These are phyloP conservation scores for Thermothelomyces thermophilus DNA, from an alignment of 2,329 filamentous ascomycete genomes.

Conservation along the genomic window DNA sequence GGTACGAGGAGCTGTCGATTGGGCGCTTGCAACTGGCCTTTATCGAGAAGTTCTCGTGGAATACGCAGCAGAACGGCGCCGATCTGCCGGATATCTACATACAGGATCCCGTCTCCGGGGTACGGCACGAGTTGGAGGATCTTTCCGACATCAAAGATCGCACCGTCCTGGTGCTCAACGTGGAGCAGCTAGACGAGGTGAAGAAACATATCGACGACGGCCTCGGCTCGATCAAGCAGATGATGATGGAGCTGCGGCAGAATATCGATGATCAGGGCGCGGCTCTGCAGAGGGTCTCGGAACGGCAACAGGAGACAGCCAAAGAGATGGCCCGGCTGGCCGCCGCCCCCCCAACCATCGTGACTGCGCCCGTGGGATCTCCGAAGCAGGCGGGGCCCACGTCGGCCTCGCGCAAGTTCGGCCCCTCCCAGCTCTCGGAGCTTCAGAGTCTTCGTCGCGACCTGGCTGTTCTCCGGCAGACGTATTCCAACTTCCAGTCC, in stretches of 20 bases:
- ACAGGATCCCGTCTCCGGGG: constrained; percentile 88
- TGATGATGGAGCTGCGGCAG: constrained; percentile 81
- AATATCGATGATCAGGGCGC: constrained; percentile 77
- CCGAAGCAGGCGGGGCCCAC: constrained; percentile 34
- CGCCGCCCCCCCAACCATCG: constrained; percentile 34
- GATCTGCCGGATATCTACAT: constrained; percentile 97
- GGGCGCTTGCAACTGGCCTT: constrained; percentile 89
- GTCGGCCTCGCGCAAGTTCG: constrained; percentile 35
- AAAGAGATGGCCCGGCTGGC: constrained; percentile 70
- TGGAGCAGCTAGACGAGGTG: constrained; percentile 90
- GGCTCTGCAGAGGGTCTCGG: constrained; percentile 78
- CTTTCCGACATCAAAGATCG: constrained; percentile 89
- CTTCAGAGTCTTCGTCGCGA: constrained; percentile 79
- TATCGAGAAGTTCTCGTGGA: constrained; percentile 99
- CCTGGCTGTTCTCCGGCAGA: constrained; percentile 84
- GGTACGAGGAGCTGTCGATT: constrained; percentile 75
- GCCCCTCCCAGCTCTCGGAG: constrained; percentile 63
- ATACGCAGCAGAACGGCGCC: constrained; percentile 85
- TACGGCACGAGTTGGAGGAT: constrained; percentile 95
- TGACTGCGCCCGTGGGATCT: constrained; percentile 40
- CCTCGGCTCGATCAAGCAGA: constrained; percentile 67
- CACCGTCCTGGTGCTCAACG: constrained; percentile 88
- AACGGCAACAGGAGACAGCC: constrained; percentile 81
- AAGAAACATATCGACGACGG: constrained; percentile 95
- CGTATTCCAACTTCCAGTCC: constrained; percentile 83